Evolutionary conservation across 164 flowering plant species (phyloP).

Genomic region (Aristolochia contorta): DNA sequence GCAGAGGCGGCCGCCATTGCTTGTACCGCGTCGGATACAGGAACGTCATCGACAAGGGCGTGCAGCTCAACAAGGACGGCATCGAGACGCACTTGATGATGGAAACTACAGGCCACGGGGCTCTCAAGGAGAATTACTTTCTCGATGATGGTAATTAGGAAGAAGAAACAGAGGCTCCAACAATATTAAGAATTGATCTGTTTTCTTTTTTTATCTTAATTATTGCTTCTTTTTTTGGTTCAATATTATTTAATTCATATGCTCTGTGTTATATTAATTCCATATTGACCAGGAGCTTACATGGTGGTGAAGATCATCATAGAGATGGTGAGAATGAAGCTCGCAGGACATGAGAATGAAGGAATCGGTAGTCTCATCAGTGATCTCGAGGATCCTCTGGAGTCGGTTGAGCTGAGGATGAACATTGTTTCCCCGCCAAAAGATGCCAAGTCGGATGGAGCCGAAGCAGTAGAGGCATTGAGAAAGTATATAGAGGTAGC

Average conservation of each 20-base stretch:
- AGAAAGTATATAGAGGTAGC: constrained; percentile 52
- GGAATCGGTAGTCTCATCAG: constrained; percentile 75
- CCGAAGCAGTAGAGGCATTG: constrained; percentile 60
- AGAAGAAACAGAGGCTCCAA: too few relatives aligned
- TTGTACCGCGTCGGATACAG: constrained; percentile 81
- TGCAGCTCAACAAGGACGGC: constrained; percentile 68
- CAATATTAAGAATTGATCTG: too few relatives aligned
- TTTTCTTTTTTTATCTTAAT: neutral
- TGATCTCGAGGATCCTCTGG: constrained; percentile 76
- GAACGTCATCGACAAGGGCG: constrained; percentile 89
- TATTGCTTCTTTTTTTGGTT: neutral
- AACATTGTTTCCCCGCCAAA: constrained; percentile 50
- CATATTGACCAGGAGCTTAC: constrained; percentile 73
- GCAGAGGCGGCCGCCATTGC: constrained; percentile 78
- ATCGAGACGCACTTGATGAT: constrained; percentile 87
- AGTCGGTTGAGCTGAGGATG: constrained; percentile 71
- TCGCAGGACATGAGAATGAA: constrained; percentile 44
- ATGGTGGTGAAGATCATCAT: constrained; percentile 93
- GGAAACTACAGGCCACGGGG: constrained; percentile 96
- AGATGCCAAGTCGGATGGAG: constrained; percentile 57
- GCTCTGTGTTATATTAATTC: neutral
- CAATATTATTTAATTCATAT: neutral
- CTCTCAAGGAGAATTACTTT: constrained; percentile 77
- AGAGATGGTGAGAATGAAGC: constrained; percentile 88
- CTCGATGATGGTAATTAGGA: constrained; percentile 67